A percentile compares a stretch with the other conserved stretches of the same genome.
phyloP scores from a whole-genome alignment of 306 rosid genomes.

The Pyrus betulifolia region DNA sequence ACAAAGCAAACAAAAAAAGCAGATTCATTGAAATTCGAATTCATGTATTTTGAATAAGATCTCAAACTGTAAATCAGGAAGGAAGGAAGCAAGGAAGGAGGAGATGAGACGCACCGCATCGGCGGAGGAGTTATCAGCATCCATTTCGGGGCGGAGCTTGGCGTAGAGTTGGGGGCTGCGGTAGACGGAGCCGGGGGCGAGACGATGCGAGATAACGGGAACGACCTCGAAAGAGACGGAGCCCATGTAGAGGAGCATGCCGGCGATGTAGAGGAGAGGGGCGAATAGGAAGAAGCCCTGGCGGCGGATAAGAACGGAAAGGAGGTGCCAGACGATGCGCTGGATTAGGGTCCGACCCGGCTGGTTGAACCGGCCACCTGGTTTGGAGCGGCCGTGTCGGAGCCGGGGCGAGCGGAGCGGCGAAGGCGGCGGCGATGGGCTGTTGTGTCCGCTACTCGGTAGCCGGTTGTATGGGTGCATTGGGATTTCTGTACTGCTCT shows the following conservation, averaged over 20 bases:
- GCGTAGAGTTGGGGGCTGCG: slow-evolving; percentile 70
- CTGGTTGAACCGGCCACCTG: slow-evolving; percentile 49
- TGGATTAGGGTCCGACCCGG: slow-evolving; percentile 44
- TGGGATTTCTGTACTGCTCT: slow-evolving; percentile 15
- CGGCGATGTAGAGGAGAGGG: slow-evolving; percentile 88
- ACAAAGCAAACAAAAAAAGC: background rate
- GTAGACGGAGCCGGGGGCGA: slow-evolving; percentile 71
- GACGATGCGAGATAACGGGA: slow-evolving; percentile 62
- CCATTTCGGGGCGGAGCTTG: slow-evolving; percentile 65
- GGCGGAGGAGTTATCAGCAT: slow-evolving; percentile 54
- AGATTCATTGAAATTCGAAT: background rate
- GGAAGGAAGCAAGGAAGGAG: background rate
- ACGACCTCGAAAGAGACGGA: slow-evolving; percentile 67
- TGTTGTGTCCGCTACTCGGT: slow-evolving; percentile 85
- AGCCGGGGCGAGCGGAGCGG: slow-evolving; percentile 82
- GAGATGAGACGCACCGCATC: slow-evolving; percentile 59
- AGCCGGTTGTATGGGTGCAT: slow-evolving; percentile 87
- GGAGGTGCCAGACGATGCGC: slow-evolving; percentile 60
- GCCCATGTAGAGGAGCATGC: slow-evolving; percentile 79
- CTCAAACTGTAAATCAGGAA: background rate
- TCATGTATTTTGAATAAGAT: background rate
- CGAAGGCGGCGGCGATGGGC: slow-evolving; percentile 87
- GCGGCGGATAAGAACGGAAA: slow-evolving; percentile 73
- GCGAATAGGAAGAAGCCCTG: slow-evolving; percentile 90
- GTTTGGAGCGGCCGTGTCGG: slow-evolving; percentile 55